A percentile compares a stretch with the other conserved stretches of the same genome.
Evolutionary conservation across 176 grass and related monocot species (phyloP).

Genomic region (Raddia guianensis): DNA sequence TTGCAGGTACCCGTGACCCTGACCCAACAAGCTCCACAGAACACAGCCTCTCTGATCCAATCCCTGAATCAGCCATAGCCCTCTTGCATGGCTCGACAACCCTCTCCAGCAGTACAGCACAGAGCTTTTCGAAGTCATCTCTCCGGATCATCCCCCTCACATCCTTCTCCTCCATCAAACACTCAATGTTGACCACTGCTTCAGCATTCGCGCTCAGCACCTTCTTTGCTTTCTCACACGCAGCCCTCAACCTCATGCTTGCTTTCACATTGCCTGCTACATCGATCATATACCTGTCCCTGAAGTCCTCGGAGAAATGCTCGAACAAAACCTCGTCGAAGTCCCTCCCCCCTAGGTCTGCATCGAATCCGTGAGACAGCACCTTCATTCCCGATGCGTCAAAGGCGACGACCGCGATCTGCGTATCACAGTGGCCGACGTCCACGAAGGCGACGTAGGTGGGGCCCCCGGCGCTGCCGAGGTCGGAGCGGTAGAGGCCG

Average conservation of each 20-base stretch:
- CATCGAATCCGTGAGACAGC: conserved; percentile 80
- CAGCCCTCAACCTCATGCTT: conserved; percentile 67
- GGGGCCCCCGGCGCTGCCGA: conserved; percentile 31
- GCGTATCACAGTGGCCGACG: conserved; percentile 85
- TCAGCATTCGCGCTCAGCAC: conserved; percentile 80
- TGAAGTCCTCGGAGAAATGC: conserved; percentile 76
- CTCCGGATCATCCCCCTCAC: conserved; percentile 80
- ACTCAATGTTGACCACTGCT: conserved; percentile 80
- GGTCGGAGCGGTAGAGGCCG: conserved; percentile 92
- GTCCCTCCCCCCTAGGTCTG: conserved; percentile 82
- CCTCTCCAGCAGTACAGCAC: conserved; percentile 55
- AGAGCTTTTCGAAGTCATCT: conserved; percentile 86
- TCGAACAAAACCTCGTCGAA: conserved; percentile 86
- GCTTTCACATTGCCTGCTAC: conserved; percentile 64
- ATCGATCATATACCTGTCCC: conserved; percentile 61
- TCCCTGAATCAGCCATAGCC: conserved; percentile 53
- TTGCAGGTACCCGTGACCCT: conserved; percentile 81
- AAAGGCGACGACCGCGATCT: conserved; percentile 74
- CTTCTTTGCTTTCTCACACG: conserved; percentile 95
- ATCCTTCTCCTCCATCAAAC: conserved; percentile 98
- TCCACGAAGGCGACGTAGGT: conserved; percentile 71
- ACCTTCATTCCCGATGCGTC: conserved; percentile 61
- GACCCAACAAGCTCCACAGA: conserved; percentile 93
- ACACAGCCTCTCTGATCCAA: conserved; percentile 60
- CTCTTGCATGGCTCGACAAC: conserved; percentile 74